These are phyloP conservation scores for Neofusicoccum parvum DNA, from an alignment of 2,329 filamentous ascomycete genomes.

Conservation along the genomic window DNA sequence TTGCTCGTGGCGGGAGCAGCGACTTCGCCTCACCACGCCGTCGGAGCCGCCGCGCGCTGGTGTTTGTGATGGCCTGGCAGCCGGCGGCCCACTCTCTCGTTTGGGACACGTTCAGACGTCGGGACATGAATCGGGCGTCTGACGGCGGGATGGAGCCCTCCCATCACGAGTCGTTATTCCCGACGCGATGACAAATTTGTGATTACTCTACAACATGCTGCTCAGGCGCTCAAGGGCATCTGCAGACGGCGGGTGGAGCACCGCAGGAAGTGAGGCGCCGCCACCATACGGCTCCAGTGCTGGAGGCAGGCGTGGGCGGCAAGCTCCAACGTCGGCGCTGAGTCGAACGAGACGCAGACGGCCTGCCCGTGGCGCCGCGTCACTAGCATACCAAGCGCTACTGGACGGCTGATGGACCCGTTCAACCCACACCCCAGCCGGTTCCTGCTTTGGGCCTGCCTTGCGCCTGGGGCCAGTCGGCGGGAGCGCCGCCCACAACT, in stretches of 20 bases:
- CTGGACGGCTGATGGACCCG: slow-evolving; percentile 3
- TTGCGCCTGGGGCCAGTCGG: not conserved
- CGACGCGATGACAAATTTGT: slow-evolving; percentile 9
- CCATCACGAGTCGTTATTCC: not conserved
- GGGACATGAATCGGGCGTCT: slow-evolving; percentile 9
- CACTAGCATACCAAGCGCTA: not conserved
- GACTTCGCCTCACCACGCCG: no score
- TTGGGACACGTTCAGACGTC: not conserved
- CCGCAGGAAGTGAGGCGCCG: not conserved
- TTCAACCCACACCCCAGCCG: not conserved
- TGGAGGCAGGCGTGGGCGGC: not conserved
- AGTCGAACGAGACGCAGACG: not conserved
- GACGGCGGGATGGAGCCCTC: not conserved
- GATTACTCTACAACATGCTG: not conserved
- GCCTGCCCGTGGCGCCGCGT: slow-evolving; percentile 1
- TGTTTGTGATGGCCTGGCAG: no score
- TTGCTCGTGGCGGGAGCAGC: no score
- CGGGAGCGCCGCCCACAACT: not conserved
- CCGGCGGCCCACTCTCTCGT: not conserved
- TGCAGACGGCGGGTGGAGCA: slow-evolving; percentile 6
- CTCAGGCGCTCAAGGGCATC: not conserved
- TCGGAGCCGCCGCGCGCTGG: no score
- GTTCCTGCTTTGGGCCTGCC: not conserved
- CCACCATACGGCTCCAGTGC: not conserved
- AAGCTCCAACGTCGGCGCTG: slow-evolving; percentile 13